Conservation (phyloP, 306 rosid genomes). For the Crataegus laevigata region DNA sequence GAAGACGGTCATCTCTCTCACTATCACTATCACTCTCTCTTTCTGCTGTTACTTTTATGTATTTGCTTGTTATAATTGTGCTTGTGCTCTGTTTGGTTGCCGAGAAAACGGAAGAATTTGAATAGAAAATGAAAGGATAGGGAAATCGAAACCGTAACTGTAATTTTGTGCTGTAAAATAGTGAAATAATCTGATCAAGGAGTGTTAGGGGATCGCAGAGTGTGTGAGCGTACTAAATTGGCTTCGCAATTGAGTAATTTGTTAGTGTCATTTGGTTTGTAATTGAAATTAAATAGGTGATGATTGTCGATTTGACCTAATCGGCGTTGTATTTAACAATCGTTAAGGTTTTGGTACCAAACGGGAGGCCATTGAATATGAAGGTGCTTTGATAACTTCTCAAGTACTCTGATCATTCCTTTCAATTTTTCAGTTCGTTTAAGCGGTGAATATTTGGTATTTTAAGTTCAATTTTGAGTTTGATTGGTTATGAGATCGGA, state of each 20-base stretch:
- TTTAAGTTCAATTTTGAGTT: neutral
- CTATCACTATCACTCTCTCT: constrained; percentile 16
- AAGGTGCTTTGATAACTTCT: neutral
- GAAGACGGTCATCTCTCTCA: constrained; percentile 63
- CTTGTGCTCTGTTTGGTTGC: constrained; percentile 14
- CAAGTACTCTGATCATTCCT: neutral
- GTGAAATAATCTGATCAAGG: neutral
- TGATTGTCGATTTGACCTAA: neutral
- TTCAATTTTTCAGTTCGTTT: neutral
- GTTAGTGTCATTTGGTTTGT: neutral
- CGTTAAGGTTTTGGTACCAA: neutral
- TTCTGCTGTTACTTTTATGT: neutral
- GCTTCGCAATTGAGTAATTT: neutral
- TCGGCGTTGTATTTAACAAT: neutral
- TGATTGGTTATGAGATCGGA: neutral
- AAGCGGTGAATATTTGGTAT: neutral
- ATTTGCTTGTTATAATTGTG: neutral
- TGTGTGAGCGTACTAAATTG: neutral
- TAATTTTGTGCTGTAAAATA: neutral
- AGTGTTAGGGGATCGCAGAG: neutral
- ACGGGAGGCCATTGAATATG: neutral
- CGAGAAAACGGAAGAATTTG: constrained; percentile 3
- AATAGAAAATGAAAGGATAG: neutral
- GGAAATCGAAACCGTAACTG: neutral
- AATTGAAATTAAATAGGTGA: neutral